Base-by-base conservation (phyloP, 768 basidiomycete genomes). In the Pleurotus ostreatus region DNA sequence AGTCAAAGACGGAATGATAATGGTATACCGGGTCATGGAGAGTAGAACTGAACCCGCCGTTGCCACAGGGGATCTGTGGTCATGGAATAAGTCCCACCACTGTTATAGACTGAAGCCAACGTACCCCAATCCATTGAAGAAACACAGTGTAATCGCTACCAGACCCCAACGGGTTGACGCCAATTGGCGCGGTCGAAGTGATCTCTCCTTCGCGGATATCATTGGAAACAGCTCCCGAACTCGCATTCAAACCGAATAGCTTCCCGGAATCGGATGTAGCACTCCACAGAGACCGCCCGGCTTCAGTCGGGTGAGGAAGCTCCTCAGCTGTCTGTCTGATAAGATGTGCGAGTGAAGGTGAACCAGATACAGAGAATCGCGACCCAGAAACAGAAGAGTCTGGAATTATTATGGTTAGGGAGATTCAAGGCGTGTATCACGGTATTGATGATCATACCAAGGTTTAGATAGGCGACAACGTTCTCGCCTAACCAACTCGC, bases 331-430 rank as follows among this genome's bases (percentile, higher is more conserved):
- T 78, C 4, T 73, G 61, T 41, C 74, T 74, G 44, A 89, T 64
- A 5, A 90, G 71, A 59, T 82, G 79, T 0, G 85, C 80, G 1
- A 92, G 75, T 0, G 84, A 87, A 3, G 89, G 89, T 0, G 86
- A 88, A 5, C 75, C 83, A 4, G 60, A 61, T 1, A 76, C 70
- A 2, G 59, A 37, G 67, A 79, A 86, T n/a, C 72, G 73, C n/a
- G 82, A 80, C 8, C 82, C 84, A 6, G 71, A 60, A 3, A 80
- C 85, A 1, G 85, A 78, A 56, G 75, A 80, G 73, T 77, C 60
- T 5, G 48, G 16, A 52, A 22, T 55, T 20, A 26, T 44, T 44
- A 11, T 20, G 39, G 22, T 38, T 23, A 30, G 18, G n/a, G 6
- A 40, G 18, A 5, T 9, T 40, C 41, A 34, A 34, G 7, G 11